A percentile compares a stretch with the other conserved stretches of the same genome.
Evolutionary conservation across 164 flowering plant species (phyloP).

Genomic region (Vitis amurensis): DNA sequence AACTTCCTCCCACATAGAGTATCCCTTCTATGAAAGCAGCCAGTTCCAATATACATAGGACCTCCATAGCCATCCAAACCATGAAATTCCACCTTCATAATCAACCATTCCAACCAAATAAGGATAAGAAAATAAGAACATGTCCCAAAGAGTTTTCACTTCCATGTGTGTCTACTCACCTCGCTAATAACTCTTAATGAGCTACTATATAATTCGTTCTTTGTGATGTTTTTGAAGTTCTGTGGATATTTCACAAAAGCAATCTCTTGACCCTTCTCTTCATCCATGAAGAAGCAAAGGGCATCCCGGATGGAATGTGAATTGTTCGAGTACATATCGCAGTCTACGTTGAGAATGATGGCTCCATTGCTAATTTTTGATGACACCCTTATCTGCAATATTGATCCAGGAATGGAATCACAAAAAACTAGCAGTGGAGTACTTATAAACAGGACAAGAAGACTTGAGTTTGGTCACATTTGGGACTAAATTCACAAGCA

Average conservation of each 20-base stretch:
- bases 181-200: conserved; percentile 3
- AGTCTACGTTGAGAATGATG: conserved; percentile 12
- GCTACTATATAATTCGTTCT: conserved; percentile 6
- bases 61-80: conserved; percentile 14
- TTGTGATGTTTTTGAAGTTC: neutral
- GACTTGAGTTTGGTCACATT: no score
- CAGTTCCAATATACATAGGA: conserved; percentile 11
- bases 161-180: neutral
- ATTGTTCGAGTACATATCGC: conserved; percentile 17
- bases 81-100: conserved; percentile 10
- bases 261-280: conserved; percentile 1
- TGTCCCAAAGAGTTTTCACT: no score
- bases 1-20: conserved; percentile 28
- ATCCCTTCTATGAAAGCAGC: conserved; percentile 16
- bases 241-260: conserved; percentile 8
- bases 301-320: conserved; percentile 12
- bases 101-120: neutral
- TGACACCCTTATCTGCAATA: conserved; percentile 13
- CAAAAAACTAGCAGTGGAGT: no score
- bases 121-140: neutral
- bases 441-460: no score
- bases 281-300: neutral
- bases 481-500: no score
- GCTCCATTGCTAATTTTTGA: conserved; percentile 3
- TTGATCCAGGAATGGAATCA: neutral